These are phyloP conservation scores for Volutella citrinella DNA, from an alignment of 2,329 filamentous ascomycete species.

Conservation along the genomic window DNA sequence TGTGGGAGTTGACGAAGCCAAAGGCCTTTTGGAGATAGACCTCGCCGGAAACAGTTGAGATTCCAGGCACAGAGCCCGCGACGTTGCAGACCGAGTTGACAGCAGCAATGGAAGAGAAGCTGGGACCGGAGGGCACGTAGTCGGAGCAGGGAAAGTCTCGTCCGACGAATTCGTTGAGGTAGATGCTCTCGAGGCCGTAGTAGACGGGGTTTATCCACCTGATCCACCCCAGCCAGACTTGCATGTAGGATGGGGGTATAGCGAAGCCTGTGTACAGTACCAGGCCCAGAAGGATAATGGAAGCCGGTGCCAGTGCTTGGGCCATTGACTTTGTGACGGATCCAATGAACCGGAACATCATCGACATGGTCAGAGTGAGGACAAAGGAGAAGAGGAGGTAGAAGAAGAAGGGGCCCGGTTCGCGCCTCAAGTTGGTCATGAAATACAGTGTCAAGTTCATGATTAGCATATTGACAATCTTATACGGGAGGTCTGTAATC, in stretches of 20 bases:
- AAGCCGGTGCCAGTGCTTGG: constrained; percentile 20
- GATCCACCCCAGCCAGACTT: constrained; percentile 50
- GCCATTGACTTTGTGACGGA: constrained; percentile 17
- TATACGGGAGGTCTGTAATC: constrained; percentile 11
- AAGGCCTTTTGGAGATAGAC: constrained; percentile 11
- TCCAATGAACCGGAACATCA: constrained; percentile 48
- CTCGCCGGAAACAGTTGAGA: constrained; percentile 5
- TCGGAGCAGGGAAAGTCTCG: constrained; percentile 44
- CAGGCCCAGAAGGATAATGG: constrained; percentile 28
- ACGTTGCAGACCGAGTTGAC: constrained; percentile 4
- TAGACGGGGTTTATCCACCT: constrained; percentile 62
- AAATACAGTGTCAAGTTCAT: constrained; percentile 51
- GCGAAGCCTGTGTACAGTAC: constrained; percentile 50
- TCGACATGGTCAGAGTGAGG: constrained; percentile 60
- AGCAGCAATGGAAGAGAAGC: constrained; percentile 7
- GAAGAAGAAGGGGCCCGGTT: constrained; percentile 48
- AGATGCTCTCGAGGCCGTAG: constrained; percentile 62
- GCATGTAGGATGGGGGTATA: constrained; percentile 45
- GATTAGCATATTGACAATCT: constrained; percentile 32
- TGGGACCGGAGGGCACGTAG: constrained; percentile 24
- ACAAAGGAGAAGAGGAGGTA: constrained; percentile 46
- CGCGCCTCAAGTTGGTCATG: constrained; percentile 61
- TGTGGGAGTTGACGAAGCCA: constrained; percentile 9
- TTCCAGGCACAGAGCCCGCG: constrained; percentile 1
- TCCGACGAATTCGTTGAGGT: constrained; percentile 59